Evolutionary conservation across 768 basidiomycete genomes (phyloP), one percentile per base, ranked within the genome.

Genomic region (Mycena chlorophos): DNA sequence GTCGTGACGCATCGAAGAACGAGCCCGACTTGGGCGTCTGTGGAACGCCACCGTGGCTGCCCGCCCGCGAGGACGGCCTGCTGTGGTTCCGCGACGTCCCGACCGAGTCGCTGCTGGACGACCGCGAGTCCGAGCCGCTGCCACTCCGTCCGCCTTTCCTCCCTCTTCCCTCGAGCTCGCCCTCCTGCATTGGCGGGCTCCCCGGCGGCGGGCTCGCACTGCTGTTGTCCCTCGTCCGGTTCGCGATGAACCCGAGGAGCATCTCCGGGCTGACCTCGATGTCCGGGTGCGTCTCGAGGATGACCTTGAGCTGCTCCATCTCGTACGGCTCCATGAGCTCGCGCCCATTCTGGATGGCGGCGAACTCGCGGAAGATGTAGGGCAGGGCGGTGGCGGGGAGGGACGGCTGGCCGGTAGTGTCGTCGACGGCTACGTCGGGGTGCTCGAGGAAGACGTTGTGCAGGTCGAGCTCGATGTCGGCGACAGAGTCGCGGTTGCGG

Each of bases 361-460:
- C 81, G 63, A 88, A 88, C 16, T 81, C 74, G 42, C 79, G 77
- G 40, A 92, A 79, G 27, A 92, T 80, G 63, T 89, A 86, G 29
- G 86, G 77, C 31, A 92, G 81, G n/a, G 79, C 81, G 58, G 82
- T 79, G 40, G 81, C 89, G 13, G 89, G 88, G 61, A 92, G 84
- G n/a, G 19, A 80, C 78, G 29, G 85, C 81, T 53, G 85, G 82
- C 50, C 82, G 82, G 19, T 77, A 71, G n/a, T n/a, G 20, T 84
- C 80, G 65, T 85, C 85, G 51, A 74, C 64, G 66, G 81, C 78
- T 34, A 82, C 80, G 43, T 81, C 72, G 12, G 85, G 82, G 64
- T 91, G 88, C 29, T 81, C 75, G 53, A 76, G 73, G 67, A 92
- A 90, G 58, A 92, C 81, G 52, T 78, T 76, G 67, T 83, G 69